Base-by-base conservation (phyloP, 2,329 filamentous ascomycete genomes). In the Phoma herbarum region DNA sequence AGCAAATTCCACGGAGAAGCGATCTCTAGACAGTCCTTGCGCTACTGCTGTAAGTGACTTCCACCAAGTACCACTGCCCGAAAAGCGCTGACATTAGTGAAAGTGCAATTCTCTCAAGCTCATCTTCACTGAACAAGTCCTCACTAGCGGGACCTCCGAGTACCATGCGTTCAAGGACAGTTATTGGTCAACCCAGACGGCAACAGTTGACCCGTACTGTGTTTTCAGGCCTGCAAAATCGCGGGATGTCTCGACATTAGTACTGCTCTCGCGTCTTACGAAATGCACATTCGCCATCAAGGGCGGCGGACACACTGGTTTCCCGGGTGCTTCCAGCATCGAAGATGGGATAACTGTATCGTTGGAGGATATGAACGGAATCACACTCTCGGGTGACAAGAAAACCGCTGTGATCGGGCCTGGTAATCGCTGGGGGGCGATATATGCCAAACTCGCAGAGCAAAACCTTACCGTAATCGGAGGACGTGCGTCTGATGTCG, bases 221-320 rank as follows among this genome's bases (percentile, higher is more conserved):
- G 59, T 74, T 2, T 72, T 76, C 60, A 65, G 67, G 22, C 72
- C 70, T 5, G 46, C 57, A 9, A 52, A 55, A 31, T 33, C 66
- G 1, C 23, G 48, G 0, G 66, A 73, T 25, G 67, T 73, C 1
- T 66, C 68, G 1, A 64, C 62, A 9, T 12, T 60, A 1, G 46
- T 71, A 3, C 46, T 69, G 2, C 29, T 72, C 2, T 69, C 67
- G 26, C 64, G 68, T 2, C 39, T 65, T 2, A 66, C 63, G 3
- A 54, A 62, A 44, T 75, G 70, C 37, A 65, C 63, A 75, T 80
- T 80, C 49, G 78, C 78, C 3, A 71, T 81, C 11, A 78, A 76
- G 52, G 75, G 77, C 35, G 64, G 65, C 23, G 66, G 70, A 9
- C 70, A 73, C 57, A 61, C 66, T 16, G 60, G 62, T 2, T 66